These are phyloP conservation scores for Rhynchosporium secalis DNA, from an alignment of 2,329 filamentous ascomycete species.

Conservation along the genomic window DNA sequence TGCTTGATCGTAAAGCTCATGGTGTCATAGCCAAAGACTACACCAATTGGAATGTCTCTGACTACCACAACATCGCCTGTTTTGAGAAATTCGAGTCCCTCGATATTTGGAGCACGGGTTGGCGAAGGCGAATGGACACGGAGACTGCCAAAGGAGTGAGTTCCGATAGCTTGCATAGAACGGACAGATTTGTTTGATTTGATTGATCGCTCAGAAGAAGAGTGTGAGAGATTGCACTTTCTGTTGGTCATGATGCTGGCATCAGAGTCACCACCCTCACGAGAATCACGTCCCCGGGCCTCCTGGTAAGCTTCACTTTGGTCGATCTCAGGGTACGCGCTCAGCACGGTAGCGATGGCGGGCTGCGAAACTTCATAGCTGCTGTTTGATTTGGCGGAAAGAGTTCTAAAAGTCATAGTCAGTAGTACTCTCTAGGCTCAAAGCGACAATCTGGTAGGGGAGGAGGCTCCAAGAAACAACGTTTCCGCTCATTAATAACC, in stretches of 20 bases:
- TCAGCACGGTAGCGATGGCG: constrained; percentile 18
- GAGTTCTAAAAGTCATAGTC: constrained; percentile 1
- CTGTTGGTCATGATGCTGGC: constrained; percentile 21
- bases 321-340: constrained; percentile 3
- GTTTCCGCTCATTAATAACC: neutral
- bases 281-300: constrained; percentile 15
- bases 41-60: constrained; percentile 48
- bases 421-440: neutral
- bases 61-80: constrained; percentile 53
- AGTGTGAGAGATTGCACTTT: constrained; percentile 31
- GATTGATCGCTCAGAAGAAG: constrained; percentile 32
- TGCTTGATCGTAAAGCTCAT: constrained; percentile 50
- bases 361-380: constrained; percentile 23
- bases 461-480: neutral
- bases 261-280: constrained; percentile 19
- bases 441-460: neutral
- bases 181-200: constrained; percentile 41
- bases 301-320: constrained; percentile 9
- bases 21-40: constrained; percentile 38
- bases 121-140: constrained; percentile 41
- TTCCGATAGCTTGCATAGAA: constrained; percentile 40
- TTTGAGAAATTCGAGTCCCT: constrained; percentile 36
- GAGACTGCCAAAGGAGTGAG: constrained; percentile 46
- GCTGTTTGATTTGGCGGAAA: constrained; percentile 31
- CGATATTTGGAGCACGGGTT: constrained; percentile 20